Evolutionary conservation across 352 stramenopile species (phyloP).

Genomic region (Pythium dissotocum): DNA sequence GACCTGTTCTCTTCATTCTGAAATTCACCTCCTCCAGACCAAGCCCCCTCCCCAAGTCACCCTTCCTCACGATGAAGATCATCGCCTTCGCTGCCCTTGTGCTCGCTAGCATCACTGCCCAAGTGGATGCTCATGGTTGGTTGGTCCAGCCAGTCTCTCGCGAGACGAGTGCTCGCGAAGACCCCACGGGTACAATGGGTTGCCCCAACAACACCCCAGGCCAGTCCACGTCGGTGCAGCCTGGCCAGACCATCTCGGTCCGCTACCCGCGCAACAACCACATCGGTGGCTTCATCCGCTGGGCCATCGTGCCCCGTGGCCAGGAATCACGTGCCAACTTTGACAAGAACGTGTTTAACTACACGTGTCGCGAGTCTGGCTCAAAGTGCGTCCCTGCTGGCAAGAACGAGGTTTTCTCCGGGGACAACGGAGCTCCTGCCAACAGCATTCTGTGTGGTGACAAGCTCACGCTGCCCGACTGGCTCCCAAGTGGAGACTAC

Average conservation of each 20-base stretch:
- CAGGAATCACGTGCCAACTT: conserved; percentile 18
- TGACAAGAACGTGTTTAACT: conserved; percentile 26
- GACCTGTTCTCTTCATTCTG: not conserved
- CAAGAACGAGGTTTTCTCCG: conserved; percentile 8
- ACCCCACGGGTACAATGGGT: not conserved
- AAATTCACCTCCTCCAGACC: not conserved
- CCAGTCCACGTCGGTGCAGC: not conserved
- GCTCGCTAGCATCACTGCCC: not conserved
- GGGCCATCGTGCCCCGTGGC: conserved; percentile 15
- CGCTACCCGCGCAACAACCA: conserved; percentile 7
- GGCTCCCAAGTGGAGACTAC: conserved; percentile 4
- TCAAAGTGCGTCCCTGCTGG: conserved; percentile 6
- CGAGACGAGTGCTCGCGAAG: not conserved
- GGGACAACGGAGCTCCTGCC: not conserved
- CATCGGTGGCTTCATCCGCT: conserved; percentile 26
- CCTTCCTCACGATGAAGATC: not conserved
- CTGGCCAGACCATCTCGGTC: not conserved
- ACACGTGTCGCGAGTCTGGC: conserved; percentile 24
- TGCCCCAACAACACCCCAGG: not conserved
- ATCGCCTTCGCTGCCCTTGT: not conserved
- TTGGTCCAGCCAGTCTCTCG: not conserved
- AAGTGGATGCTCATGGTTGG: not conserved
- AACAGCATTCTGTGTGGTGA: conserved; percentile 5
- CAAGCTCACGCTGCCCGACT: conserved; percentile 6
- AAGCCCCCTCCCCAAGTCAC: not conserved